Evolutionary conservation across 2,329 filamentous ascomycete species (phyloP), one percentile per base, ranked within the genome.

Genomic region (Xylariaceae sp.): DNA sequence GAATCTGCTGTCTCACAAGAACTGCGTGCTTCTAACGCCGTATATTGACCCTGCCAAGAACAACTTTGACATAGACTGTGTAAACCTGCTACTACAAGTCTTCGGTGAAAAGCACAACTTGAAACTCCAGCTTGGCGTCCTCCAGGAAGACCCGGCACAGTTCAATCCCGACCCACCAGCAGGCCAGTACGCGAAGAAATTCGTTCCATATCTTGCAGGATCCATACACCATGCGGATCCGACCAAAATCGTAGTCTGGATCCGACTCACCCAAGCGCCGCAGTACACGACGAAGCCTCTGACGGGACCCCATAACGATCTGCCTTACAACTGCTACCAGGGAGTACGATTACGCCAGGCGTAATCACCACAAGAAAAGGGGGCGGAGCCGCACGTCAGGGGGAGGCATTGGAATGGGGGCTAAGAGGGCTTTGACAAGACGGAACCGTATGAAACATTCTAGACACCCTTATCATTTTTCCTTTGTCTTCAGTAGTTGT

Each of bases 81-180:
- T 53, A 3, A 27, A 6, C 20, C 18, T 9, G 6, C 32, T 60
- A 3, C 18, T 47, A 2, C 4, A 55, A 21, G 20, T 9, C 30
- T 58, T 24, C 7, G 58, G 58, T 20, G 44, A 55, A 33, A 32
- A 35, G 2, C 23, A 36, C 20, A 20, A 24, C 2, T 6, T 30
- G 3, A 55, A 55, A 29, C 8, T 60, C 3, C 58, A 60, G 41
- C 55, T 60, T 16, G 58, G 58, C 16, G 7, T 58, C 20, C 10
- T 49, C 32, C 55, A 58, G 15, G 47, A 49, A 20, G 36, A 51
- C 13, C 7, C 27, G 15, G 18, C 15, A 2, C 11, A 8, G 6
- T 8, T 9, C 13, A 42, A 43, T 15, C 3, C 18, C 6, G 23
- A 13, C 7, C 6, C 29, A 9, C 7, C 2, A 21, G 30, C 21